Percentiles rank a stretch among this genome's conserved stretches.
phyloP scores from a whole-genome alignment of 2,329 filamentous ascomycete genomes.

The Scedosporium boydii region DNA sequence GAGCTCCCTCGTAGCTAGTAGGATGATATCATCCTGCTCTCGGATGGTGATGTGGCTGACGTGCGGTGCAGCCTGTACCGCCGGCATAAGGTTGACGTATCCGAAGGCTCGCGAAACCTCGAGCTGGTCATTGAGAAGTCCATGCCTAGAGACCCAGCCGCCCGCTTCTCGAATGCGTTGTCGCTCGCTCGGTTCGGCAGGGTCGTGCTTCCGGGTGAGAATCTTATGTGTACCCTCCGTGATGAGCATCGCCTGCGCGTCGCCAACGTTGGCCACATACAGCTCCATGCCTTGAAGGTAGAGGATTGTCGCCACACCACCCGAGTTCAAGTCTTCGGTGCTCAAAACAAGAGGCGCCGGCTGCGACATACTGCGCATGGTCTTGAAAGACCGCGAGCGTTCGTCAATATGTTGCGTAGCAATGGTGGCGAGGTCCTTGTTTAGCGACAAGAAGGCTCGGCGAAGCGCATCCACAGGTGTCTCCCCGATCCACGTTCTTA shows the following conservation, averaged over 20 bases:
- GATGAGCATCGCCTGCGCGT: slow-evolving; percentile 92
- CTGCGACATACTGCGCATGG: slow-evolving; percentile 64
- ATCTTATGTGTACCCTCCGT: slow-evolving; percentile 76
- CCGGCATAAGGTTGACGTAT: slow-evolving; percentile 84
- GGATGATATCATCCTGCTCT: slow-evolving; percentile 86
- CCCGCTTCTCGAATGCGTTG: slow-evolving; percentile 88
- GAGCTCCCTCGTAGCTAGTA: slow-evolving; percentile 83
- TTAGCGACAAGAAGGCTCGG: slow-evolving; percentile 77
- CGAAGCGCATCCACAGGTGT: slow-evolving; percentile 75
- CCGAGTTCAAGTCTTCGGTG: slow-evolving; percentile 81
- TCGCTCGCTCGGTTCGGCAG: slow-evolving; percentile 74
- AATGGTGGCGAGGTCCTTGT: slow-evolving; percentile 85
- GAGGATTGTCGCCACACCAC: slow-evolving; percentile 83
- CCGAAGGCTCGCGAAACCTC: slow-evolving; percentile 93
- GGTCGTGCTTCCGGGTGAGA: slow-evolving; percentile 86
- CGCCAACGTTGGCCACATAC: slow-evolving; percentile 89
- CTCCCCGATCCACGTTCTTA: slow-evolving; percentile 60
- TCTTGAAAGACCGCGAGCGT: slow-evolving; percentile 39
- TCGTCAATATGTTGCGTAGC: slow-evolving; percentile 75
- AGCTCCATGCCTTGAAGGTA: slow-evolving; percentile 86
- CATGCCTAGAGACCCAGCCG: slow-evolving; percentile 90
- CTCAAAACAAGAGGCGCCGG: slow-evolving; percentile 67
- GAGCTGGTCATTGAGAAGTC: slow-evolving; percentile 83
- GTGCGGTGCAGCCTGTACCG: slow-evolving; percentile 84
- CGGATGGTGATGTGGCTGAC: slow-evolving; percentile 69